These are phyloP conservation scores for Apiospora arundinis DNA, from an alignment of 2,329 filamentous ascomycete genomes.

Conservation along the genomic window DNA sequence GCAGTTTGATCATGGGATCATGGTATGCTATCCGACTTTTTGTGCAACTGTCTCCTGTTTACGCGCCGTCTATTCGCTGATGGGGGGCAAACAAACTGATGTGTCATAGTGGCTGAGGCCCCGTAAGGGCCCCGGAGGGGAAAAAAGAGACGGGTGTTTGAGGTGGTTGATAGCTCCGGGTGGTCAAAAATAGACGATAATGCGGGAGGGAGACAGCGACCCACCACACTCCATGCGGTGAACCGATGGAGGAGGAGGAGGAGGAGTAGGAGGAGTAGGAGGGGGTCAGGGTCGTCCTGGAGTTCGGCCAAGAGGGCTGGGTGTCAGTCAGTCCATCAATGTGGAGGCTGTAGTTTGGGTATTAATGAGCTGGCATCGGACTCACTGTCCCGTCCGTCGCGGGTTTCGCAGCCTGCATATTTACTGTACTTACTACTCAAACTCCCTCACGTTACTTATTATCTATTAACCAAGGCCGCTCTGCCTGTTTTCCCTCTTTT, in stretches of 20 bases:
- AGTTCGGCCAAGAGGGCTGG: conserved; percentile 8
- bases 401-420: not conserved
- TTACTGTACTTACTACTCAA: not conserved
- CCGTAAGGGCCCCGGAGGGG: not conserved
- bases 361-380: conserved; percentile 15
- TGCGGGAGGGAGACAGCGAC: conserved; percentile 4
- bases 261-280: not conserved
- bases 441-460: conserved; percentile 8
- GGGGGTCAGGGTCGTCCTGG: not conserved
- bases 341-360: conserved; percentile 14
- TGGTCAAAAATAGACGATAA: conserved; percentile 15
- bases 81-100: not conserved
- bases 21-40: not conserved
- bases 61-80: not conserved
- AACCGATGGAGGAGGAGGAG: conserved; percentile 7
- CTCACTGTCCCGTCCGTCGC: not conserved
- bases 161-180: conserved; percentile 12
- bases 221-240: conserved; percentile 16
- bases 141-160: not conserved
- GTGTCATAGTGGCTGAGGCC: not conserved
- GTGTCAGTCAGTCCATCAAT: not conserved
- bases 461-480: conserved; percentile 5
- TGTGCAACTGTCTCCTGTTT: not conserved
- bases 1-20: not conserved
- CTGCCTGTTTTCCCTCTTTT: not conserved